Evolutionary conservation across 2,329 filamentous ascomycete genomes (phyloP).

Genomic region (Fusarium incarnatum): DNA sequence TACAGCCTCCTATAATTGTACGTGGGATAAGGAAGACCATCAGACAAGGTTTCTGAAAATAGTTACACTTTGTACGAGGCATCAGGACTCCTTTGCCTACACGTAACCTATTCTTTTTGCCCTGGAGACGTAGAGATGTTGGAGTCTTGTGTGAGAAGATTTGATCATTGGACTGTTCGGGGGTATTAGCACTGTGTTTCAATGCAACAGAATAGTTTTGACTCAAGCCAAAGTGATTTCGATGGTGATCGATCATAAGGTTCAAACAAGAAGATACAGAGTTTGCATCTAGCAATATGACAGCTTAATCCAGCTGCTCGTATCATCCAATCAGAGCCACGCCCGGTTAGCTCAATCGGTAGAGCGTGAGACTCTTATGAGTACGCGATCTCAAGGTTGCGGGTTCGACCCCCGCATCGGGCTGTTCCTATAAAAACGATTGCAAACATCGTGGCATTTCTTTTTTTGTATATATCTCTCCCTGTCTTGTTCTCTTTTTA

Average conservation of each 20-base stretch:
- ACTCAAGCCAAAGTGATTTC: not conserved
- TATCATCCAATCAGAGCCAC: slow-evolving; percentile 42
- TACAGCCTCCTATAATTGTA: no score
- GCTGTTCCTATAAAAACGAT: slow-evolving; percentile 43
- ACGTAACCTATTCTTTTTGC: no score
- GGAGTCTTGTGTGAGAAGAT: not conserved
- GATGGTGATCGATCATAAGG: not conserved
- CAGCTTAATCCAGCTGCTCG: fast-evolving
- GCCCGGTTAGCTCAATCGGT: slow-evolving; percentile 55
- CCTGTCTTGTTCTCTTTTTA: not conserved
- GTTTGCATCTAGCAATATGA: not conserved
- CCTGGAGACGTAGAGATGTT: not conserved
- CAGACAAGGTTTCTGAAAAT: not conserved
- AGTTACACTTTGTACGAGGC: not conserved
- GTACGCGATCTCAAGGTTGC: slow-evolving; percentile 63
- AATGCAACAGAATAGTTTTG: not conserved
- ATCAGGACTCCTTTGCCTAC: not conserved
- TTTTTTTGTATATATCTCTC: not conserved
- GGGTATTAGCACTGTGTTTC: not conserved
- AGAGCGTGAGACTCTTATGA: slow-evolving; percentile 76
- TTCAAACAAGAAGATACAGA: not conserved
- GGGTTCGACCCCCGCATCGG: slow-evolving; percentile 63
- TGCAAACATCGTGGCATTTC: slow-evolving; percentile 11
- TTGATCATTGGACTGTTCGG: not conserved
- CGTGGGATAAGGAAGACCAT: not conserved